Evolutionary conservation across 164 flowering plant species (phyloP).

Genomic region (Piper longum): DNA sequence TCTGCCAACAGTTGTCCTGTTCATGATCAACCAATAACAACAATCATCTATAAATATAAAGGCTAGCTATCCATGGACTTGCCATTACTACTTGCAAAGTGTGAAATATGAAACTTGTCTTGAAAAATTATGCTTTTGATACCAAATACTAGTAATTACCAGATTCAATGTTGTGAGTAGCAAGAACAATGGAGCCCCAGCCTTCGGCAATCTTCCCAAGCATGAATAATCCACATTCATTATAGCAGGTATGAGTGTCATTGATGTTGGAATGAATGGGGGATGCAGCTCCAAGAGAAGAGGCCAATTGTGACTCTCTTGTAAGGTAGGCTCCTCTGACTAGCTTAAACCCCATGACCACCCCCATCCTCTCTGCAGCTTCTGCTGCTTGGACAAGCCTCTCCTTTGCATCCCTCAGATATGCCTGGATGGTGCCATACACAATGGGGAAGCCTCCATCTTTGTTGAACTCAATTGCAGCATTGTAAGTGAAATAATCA

Average conservation of each 20-base stretch:
- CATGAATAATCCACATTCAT: constrained; percentile 55
- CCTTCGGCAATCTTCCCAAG: constrained; percentile 48
- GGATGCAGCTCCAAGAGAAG: constrained; percentile 42
- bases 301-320: constrained; percentile 46
- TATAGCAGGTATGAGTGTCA: constrained; percentile 60
- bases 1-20: constrained; percentile 52
- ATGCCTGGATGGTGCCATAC: constrained; percentile 69
- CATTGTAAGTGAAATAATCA: constrained; percentile 58
- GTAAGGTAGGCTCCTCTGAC: constrained; percentile 91
- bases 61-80: too few relatives aligned
- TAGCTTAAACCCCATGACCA: constrained; percentile 58
- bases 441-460: constrained; percentile 27
- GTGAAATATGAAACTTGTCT: background rate
- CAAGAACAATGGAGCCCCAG: constrained; percentile 48
- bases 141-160: constrained; percentile 25
- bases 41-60: background rate
- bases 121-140: background rate
- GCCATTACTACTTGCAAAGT: too few relatives aligned
- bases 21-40: background rate
- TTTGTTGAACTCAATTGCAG: constrained; percentile 35
- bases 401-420: constrained; percentile 65
- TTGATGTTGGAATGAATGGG: constrained; percentile 62
- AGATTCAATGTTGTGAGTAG: constrained; percentile 79
- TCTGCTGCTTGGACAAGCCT: constrained; percentile 30
- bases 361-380: constrained; percentile 56